phyloP scores from a whole-genome alignment of 768 basidiomycete species.

The Erythrobasidium yunnanense region DNA sequence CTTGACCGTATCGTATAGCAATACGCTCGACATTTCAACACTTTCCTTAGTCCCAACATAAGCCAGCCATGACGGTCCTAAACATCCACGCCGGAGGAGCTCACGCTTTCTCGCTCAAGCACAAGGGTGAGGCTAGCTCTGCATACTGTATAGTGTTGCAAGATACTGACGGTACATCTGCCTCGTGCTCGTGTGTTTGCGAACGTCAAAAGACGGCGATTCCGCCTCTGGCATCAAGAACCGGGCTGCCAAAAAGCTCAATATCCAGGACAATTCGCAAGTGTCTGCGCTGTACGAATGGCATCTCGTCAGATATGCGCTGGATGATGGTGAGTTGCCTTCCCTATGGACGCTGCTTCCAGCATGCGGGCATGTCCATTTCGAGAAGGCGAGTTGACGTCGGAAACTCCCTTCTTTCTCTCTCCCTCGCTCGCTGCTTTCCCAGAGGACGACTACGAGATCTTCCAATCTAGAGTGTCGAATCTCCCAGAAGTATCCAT shows the following conservation, averaged over 20 bases:
- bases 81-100: constrained; percentile 7
- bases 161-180: not conserved
- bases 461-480: constrained; percentile 27
- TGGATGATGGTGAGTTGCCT: constrained; percentile 34
- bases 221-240: constrained; percentile 13
- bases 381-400: not conserved
- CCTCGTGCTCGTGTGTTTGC: not conserved
- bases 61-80: constrained; percentile 20
- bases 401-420: not conserved
- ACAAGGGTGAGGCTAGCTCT: constrained; percentile 28
- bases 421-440: not conserved
- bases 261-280: constrained; percentile 23
- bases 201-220: constrained; percentile 21
- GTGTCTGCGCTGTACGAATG: constrained; percentile 33
- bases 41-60: too few relatives aligned
- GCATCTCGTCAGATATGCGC: constrained; percentile 35
- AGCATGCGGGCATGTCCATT: not conserved
- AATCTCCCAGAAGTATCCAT: constrained; percentile 20
- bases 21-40: too few relatives aligned
- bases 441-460: constrained; percentile 37
- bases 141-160: not conserved
- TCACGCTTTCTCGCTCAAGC: constrained; percentile 34
- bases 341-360: not conserved
- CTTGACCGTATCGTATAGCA: too few relatives aligned
- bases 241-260: constrained; percentile 32